phyloP scores from a whole-genome alignment of 768 basidiomycete genomes.

The Coprinellus micaceus region DNA sequence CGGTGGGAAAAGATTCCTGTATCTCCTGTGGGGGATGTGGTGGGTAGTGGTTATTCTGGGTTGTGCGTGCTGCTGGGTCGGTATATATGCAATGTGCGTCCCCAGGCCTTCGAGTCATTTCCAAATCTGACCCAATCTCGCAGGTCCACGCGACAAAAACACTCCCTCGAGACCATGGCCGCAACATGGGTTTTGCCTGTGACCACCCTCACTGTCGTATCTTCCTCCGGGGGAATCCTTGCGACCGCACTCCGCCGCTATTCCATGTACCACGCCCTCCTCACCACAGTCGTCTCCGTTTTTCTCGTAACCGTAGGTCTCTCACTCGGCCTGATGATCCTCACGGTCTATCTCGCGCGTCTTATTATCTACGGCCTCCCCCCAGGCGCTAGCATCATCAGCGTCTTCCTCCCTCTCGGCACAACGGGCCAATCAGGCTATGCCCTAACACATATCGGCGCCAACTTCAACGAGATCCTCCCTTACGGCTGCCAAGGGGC shows the following conservation, averaged over 20 bases:
- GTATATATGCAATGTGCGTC: conserved; percentile 65
- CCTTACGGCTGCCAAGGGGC: conserved; percentile 27
- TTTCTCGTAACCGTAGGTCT: conserved; percentile 57
- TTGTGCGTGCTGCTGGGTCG: conserved; percentile 53
- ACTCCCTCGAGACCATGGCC: conserved; percentile 54
- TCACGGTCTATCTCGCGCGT: conserved; percentile 60
- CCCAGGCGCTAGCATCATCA: conserved; percentile 43
- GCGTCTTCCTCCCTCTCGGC: conserved; percentile 71
- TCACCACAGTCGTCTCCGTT: conserved; percentile 51
- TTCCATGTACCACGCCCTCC: conserved; percentile 45
- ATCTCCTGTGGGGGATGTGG: conserved; percentile 62
- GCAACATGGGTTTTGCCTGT: conserved; percentile 73
- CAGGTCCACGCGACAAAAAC: conserved; percentile 55
- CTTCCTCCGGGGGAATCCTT: conserved; percentile 63
- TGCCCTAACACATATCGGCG: conserved; percentile 49
- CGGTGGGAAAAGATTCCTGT: conserved; percentile 51
- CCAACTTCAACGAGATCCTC: conserved; percentile 38
- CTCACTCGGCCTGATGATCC: conserved; percentile 59
- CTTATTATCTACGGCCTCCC: conserved; percentile 56
- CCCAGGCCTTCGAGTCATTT: background rate
- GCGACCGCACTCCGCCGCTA: conserved; percentile 44
- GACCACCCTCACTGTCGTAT: conserved; percentile 66
- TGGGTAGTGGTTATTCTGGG: conserved; percentile 62
- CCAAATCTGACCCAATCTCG: background rate
- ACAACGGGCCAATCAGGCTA: conserved; percentile 68